Evolutionary conservation across 345 rosid genomes (phyloP).

Genomic region (Raphanus sativus): DNA sequence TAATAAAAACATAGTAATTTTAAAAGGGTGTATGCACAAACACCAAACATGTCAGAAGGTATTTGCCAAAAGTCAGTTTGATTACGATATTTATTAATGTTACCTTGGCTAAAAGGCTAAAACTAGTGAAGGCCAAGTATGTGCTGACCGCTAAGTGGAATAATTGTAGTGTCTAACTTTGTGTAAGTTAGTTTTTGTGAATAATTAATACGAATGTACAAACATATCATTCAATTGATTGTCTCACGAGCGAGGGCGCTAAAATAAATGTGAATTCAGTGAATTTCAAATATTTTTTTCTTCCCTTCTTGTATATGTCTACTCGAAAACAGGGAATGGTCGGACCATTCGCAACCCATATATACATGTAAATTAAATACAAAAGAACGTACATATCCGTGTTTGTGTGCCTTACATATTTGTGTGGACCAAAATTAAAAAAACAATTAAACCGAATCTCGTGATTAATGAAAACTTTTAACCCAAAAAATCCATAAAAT

Average conservation of each 20-base stretch:
- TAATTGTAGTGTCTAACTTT: neutral
- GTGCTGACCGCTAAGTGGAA: neutral
- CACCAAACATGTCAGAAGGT: neutral
- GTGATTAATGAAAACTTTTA: constrained; percentile 16
- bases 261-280: constrained; percentile 33
- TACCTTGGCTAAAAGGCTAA: neutral
- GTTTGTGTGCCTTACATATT: constrained; percentile 26
- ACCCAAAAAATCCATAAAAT: constrained; percentile 13
- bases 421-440: constrained; percentile 20
- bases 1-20: neutral
- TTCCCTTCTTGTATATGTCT: neutral
- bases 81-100: neutral
- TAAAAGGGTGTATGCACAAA: neutral
- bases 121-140: neutral
- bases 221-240: constrained; percentile 31
- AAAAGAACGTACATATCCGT: constrained; percentile 27
- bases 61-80: neutral
- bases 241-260: constrained; percentile 32
- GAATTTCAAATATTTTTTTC: constrained; percentile 9
- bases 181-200: neutral
- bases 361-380: constrained; percentile 24
- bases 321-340: constrained; percentile 36
- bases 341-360: constrained; percentile 34
- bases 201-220: constrained; percentile 27
- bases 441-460: constrained; percentile 26